Evolutionary conservation across 148 eudicot genomes (phyloP), one percentile per base, ranked within the genome.

Genomic region (Camellia japonica): DNA sequence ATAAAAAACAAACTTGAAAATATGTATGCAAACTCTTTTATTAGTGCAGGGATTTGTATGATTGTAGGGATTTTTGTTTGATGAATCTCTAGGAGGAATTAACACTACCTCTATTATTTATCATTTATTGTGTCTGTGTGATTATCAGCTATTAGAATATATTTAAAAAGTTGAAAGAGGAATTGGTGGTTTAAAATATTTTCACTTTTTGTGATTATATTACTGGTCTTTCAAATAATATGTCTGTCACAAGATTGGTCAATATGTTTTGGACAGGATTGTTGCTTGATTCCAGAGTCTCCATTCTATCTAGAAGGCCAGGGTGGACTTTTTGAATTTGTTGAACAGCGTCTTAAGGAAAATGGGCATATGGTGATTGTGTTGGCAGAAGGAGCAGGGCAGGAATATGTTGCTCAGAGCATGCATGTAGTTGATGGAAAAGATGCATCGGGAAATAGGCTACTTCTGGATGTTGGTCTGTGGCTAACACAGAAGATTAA

Each of bases 221-320:
- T 9, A 58, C 68, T 60, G 60, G 20, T 52, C 56, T 58, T 83
- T 51, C 38, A 20, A 58, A 15, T 55, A 70, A 3, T 82, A 3
- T 82, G 46, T 49, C 56, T 47, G 59, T 41, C 44, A 51, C 58
- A 55, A 61, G 58, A 77, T 78, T 47, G 71, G 47, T 69, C 82
- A 72, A 88, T 68, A 52, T 58, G 44, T 75, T 49, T 63, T 67
- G 38, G 14, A 79, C 90, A 89, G 92, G 92, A 89, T 76, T 89
- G 92, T 82, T 89, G 92, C 86, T 89, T 89, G 81, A 89, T 89
- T 83, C 92, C 92, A 79, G 90, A 89, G 87, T 85, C 92, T 63
- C 92, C 90, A 38, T 87, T 89, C 78, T 89, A 85, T 78, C 78
- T 89, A 74, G 90, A 89, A 83, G 92, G 92, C 69, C 80, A 82